A percentile compares a stretch with the other conserved stretches of the same genome.
Conservation (phyloP, 371 early-diverging fungal species). For the Lichtheimia ornata region DNA sequence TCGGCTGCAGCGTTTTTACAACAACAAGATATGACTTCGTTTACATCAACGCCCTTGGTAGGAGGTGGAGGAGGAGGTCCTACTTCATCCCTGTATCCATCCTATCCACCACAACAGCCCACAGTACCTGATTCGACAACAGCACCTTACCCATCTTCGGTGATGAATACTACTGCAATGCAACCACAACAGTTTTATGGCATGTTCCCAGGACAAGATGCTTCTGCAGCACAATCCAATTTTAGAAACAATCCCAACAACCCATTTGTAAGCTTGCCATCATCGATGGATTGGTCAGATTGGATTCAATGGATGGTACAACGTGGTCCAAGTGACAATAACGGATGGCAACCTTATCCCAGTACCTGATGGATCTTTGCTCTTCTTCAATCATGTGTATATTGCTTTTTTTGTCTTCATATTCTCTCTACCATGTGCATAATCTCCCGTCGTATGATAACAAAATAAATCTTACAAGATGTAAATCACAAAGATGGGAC, state of each 20-base stretch:
- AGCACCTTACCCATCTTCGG: not conserved
- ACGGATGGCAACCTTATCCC: not conserved
- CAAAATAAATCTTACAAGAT: too few relatives aligned
- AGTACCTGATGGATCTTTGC: too few relatives aligned
- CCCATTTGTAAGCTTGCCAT: constrained; percentile 46
- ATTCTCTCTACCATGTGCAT: too few relatives aligned
- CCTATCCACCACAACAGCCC: not conserved
- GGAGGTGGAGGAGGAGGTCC: not conserved
- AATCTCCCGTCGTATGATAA: too few relatives aligned
- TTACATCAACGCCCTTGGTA: not conserved
- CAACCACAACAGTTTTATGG: not conserved
- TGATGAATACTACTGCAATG: not conserved
- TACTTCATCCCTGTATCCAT: not conserved
- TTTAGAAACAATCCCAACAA: constrained; percentile 49
- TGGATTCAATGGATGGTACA: constrained; percentile 40
- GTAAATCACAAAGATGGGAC: too few relatives aligned
- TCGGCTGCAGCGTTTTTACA: not conserved
- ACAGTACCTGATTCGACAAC: constrained; percentile 1
- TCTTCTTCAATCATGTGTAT: too few relatives aligned
- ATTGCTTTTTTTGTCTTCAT: too few relatives aligned
- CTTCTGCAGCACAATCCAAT: not conserved
- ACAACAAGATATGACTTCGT: not conserved
- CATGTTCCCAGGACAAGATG: not conserved
- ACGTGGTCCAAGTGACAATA: not conserved
- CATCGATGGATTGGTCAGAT: constrained; percentile 50